Evolutionary conservation across 495 filamentous ascomycete species (phyloP), one percentile per base, ranked within the genome.

Genomic region (Aspergillus sclerotioniger): DNA sequence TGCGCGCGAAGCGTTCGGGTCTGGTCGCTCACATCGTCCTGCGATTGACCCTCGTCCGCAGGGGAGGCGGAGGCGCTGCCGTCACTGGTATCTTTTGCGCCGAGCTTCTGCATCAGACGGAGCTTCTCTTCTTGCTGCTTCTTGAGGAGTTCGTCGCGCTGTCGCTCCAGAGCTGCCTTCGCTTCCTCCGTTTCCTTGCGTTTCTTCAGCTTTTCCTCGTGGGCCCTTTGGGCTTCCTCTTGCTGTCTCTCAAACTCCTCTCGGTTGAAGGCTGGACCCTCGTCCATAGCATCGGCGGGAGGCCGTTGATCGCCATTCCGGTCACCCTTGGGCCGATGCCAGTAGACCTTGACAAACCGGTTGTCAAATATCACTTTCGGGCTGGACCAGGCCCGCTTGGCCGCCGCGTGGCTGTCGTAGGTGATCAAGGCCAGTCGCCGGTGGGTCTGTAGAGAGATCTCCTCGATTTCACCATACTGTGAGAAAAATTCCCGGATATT

Each of bases 291-390:
- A 13, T 58, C 67, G 49, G 57, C 54, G 19, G 32, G 43, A 13
- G 65, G 61, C 47, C 59, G 68, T 35, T 62, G 68, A 51, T 53
- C 68, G 29, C 64, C 66, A 37, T 72, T 74, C 39, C 60, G 66
- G 17, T 79, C 73, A 6, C 72, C 67, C 32, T 75, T 75, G 17
- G 86, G 82, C 61, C 89, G 93, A 69, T 90, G 82, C 94, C 94
- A 98, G 65, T 92, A 98, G 6, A 98, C 91, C 68, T 96, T 98
- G 45, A 98, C 94, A 64, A 98, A 98, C 17, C 94, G 82, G 61
- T 98, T 98, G 60, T 96, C 91, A 64, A 98, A 98, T 50, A 98
- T 91, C 48, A 90, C 90, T 67, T 95, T 96, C 0, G 94, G 94
- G 41, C 91, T 96, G 15, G 87, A 85, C 74, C 91, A 97, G 2